Conservation (phyloP, 805 yeast species). For the Starmera caribaea region DNA sequence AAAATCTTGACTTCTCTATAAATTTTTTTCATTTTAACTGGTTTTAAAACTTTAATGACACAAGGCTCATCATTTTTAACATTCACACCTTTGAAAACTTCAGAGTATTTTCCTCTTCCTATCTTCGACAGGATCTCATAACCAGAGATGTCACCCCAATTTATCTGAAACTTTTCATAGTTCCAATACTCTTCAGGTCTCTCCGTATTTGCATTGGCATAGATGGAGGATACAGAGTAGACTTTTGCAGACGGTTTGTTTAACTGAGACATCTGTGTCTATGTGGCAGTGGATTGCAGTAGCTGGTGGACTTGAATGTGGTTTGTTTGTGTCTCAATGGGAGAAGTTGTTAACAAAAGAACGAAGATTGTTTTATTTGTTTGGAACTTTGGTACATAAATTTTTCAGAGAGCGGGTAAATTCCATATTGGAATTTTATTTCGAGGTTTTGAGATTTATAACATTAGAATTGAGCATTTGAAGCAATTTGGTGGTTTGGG, state of each 20-base stretch:
- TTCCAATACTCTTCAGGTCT: slow-evolving; percentile 79
- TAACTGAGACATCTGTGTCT: slow-evolving; percentile 10
- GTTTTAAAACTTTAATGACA: slow-evolving; percentile 85
- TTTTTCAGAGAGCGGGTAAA: not conserved
- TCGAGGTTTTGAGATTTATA: not conserved
- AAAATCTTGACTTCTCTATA: slow-evolving; percentile 82
- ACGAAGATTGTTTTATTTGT: not conserved
- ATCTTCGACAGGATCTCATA: slow-evolving; percentile 78
- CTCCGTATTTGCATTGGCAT: slow-evolving; percentile 61
- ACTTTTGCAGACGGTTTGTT: slow-evolving; percentile 17
- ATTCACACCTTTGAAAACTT: slow-evolving; percentile 81
- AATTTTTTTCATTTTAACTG: slow-evolving; percentile 87
- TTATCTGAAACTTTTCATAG: slow-evolving; percentile 57
- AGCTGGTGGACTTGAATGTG: too few species aligned
- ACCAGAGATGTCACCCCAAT: slow-evolving; percentile 50
- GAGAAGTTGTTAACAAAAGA: not conserved
- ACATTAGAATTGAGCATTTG: too few species aligned
- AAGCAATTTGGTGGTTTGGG: not conserved
- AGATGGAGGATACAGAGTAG: slow-evolving; percentile 49
- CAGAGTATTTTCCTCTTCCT: slow-evolving; percentile 94
- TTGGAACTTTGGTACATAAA: not conserved
- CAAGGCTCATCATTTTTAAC: slow-evolving; percentile 52
- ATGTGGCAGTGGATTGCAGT: not conserved
- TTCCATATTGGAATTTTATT: not conserved
- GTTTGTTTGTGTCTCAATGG: too few species aligned